Evolutionary conservation across 768 basidiomycete genomes (phyloP).

Genomic region (Boletellus ananas): DNA sequence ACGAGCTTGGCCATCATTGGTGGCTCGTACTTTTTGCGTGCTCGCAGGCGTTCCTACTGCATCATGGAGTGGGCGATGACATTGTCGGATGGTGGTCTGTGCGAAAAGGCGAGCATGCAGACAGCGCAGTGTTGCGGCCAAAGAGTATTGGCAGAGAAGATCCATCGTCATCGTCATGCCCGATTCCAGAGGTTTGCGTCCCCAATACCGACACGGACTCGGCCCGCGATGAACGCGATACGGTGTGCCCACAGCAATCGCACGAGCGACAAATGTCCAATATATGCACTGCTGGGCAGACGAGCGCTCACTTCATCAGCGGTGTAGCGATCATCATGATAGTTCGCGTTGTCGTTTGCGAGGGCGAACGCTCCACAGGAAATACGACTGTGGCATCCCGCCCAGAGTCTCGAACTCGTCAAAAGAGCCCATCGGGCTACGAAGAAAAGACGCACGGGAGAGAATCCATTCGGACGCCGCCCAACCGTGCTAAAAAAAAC

Average conservation of each 20-base stretch:
- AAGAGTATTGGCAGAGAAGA: slow-evolving; percentile 44
- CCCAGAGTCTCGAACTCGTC: background rate
- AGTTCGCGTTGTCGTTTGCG: too few species aligned
- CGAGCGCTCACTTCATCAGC: too few species aligned
- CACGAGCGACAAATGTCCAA: slow-evolving; percentile 1
- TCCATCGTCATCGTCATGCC: slow-evolving; percentile 22
- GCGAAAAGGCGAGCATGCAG: slow-evolving; percentile 46
- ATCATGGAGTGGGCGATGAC: slow-evolving; percentile 15
- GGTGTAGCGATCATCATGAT: too few species aligned
- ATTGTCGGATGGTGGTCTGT: slow-evolving; percentile 38
- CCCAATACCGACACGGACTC: background rate
- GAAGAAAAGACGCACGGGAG: background rate
- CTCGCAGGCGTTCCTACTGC: slow-evolving; percentile 36
- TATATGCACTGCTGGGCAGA: too few species aligned
- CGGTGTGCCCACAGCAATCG: slow-evolving; percentile 11
- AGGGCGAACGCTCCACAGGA: too few species aligned
- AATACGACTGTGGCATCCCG: too few species aligned
- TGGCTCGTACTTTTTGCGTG: slow-evolving; percentile 37
- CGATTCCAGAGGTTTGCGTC: background rate
- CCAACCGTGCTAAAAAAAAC: background rate
- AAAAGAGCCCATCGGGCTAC: background rate
- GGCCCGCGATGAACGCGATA: background rate
- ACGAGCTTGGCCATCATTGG: slow-evolving; percentile 39
- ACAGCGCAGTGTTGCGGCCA: slow-evolving; percentile 31
- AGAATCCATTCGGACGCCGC: too few species aligned